Percentiles rank a stretch among this genome's conserved stretches.
Evolutionary conservation across 306 rosid genomes (phyloP).

Genomic region (Ammopiptanthus mongolicus): DNA sequence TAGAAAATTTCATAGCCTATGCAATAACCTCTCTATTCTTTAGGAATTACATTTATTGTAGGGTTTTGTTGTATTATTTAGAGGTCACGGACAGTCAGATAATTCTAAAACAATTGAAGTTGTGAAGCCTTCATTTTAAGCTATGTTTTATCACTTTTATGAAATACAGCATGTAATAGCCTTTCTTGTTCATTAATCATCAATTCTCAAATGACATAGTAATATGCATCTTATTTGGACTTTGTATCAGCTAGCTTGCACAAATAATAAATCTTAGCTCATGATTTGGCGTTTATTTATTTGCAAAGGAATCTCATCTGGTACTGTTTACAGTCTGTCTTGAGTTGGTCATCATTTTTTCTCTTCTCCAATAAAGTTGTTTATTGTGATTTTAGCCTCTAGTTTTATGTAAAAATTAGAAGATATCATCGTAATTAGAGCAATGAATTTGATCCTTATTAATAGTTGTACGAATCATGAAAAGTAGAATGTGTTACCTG

Average conservation of each 20-base stretch:
- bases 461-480: no score
- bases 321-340: neutral
- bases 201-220: conserved; percentile 4
- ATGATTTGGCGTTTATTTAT: neutral
- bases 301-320: neutral
- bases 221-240: neutral
- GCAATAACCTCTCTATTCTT: neutral
- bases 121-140: neutral
- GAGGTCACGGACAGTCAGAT: neutral
- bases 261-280: neutral
- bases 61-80: neutral
- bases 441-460: no score
- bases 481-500: no score
- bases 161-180: neutral
- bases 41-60: neutral
- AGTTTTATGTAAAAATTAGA: neutral
- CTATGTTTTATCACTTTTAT: neutral
- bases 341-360: neutral
- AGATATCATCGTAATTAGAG: no score
- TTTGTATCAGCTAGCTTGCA: neutral
- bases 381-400: neutral
- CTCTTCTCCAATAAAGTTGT: neutral
- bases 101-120: neutral
- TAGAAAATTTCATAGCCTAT: neutral
- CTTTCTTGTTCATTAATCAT: neutral